phyloP scores from a whole-genome alignment of 140 eudicot genomes.

The Oenanthe javanica region DNA sequence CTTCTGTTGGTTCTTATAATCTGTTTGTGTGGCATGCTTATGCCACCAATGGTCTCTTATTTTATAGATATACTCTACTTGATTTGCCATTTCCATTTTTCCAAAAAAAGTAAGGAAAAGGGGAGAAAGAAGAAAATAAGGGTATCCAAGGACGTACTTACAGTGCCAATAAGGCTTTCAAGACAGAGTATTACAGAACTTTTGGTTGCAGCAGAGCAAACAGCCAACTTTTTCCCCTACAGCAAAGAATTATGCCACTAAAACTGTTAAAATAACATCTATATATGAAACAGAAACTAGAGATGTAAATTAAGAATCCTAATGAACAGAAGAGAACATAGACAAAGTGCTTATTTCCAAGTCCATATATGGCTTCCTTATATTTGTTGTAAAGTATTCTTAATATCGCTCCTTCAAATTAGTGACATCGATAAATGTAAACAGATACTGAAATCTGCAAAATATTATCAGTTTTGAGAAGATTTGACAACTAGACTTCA shows the following conservation, averaged over 20 bases:
- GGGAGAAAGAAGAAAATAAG: not conserved
- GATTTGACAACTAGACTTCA: not conserved
- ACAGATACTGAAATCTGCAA: not conserved
- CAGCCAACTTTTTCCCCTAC: conserved; percentile 84
- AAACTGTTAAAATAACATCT: not conserved
- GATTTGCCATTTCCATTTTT: not conserved
- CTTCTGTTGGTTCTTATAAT: not conserved
- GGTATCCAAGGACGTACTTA: conserved; percentile 17
- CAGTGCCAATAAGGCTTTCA: conserved; percentile 90
- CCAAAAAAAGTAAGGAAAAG: not conserved
- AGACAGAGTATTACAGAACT: conserved; percentile 88
- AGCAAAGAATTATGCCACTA: not conserved
- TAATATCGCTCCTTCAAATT: not conserved
- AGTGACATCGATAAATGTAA: not conserved
- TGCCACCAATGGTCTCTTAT: not conserved
- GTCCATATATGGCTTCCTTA: not conserved
- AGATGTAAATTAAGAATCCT: not conserved
- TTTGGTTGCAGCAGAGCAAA: conserved; percentile 99
- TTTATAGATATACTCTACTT: not conserved
- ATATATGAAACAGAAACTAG: not conserved
- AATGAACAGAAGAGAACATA: not conserved
- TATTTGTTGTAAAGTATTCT: not conserved
- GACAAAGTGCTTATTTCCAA: not conserved
- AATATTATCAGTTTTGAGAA: not conserved
- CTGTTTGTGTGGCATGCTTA: not conserved